Base-by-base conservation (phyloP, 139 green algal genomes). In the Coelastrella sp. region DNA sequence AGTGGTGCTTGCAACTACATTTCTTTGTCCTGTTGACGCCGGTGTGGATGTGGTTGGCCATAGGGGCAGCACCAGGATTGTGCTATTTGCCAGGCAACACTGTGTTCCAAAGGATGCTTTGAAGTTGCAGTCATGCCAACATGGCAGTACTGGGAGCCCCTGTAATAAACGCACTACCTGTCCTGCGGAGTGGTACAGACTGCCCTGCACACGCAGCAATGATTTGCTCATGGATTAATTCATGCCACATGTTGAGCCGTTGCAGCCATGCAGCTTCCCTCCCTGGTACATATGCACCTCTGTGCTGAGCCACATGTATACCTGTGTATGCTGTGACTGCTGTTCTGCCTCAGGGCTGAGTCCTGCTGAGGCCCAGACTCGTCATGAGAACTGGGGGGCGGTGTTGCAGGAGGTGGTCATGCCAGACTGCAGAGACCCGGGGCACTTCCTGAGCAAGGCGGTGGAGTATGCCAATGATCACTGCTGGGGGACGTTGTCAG, bases 371-470 rank as follows among this genome's bases (percentile, higher is more conserved):
- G 94, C 92, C 2, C 38, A 81, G 32, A 86, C 85, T 2, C 68
- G 89, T 32, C 21, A 81, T 5, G 94, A 98, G 83, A 95, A 93
- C 80, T 98, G 94, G 95, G 93, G 93, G 38, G 91, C 90, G 0
- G 90, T 95, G 37, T 79, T 98, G 76, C 94, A 97, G 89, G 93
- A 97, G 87, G 91, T 97, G 41, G 74, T 84, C 2, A 57, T 97
- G 34, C 57, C 90, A 11, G 88, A 74, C 67, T 86, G 75, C 21
- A 82, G 72, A 34, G 80, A 57, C 41, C 83, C 93, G 67, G 81
- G 59, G 3, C 19, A 50, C 8, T 98, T 96, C 90, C 71, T 97
- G 76, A 27, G 34, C 0, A 71, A 62, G 5, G 92, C 93, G 3
- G 86, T 88, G 2, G 32, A 83, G 6, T 95, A 94, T 85, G 90